phyloP scores from a whole-genome alignment of 257 asterid species.

The Penstemon barbatus region DNA sequence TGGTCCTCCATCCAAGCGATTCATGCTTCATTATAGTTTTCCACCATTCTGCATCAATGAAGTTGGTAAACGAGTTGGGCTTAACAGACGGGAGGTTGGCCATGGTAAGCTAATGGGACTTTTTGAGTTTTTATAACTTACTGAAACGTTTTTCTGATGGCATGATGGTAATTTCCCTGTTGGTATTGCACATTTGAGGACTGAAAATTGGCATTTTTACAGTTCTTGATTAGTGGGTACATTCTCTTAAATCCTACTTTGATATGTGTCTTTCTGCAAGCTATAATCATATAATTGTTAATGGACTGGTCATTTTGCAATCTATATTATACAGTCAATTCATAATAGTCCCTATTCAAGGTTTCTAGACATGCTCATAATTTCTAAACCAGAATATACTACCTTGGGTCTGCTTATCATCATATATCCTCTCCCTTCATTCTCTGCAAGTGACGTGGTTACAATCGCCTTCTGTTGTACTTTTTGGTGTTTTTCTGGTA shows the following conservation, averaged over 20 bases:
- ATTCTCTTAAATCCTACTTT: conserved; percentile 1
- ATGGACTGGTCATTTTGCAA: not conserved
- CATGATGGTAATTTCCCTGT: not conserved
- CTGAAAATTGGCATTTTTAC: too few species aligned
- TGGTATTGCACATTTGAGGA: too few species aligned
- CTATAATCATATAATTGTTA: not conserved
- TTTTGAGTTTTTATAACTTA: conserved; percentile 2
- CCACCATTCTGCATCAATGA: conserved; percentile 96
- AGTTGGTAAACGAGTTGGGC: conserved; percentile 88
- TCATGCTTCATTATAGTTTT: conserved; percentile 97
- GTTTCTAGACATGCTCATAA: not conserved
- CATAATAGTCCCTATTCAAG: not conserved
- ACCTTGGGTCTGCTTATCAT: not conserved
- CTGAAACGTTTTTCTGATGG: conserved; percentile 9
- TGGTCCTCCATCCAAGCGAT: conserved; percentile 91
- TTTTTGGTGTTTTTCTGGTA: not conserved
- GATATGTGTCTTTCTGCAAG: too few species aligned
- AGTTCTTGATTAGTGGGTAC: not conserved
- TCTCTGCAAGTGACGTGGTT: not conserved
- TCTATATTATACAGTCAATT: not conserved
- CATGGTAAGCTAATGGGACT: conserved; percentile 64
- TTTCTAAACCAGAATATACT: not conserved
- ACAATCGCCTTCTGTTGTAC: not conserved
- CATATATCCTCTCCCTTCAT: not conserved
- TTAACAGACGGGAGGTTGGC: conserved; percentile 97